Conservation (phyloP, 2,329 filamentous ascomycete species). For the Coniochaeta pulveracea region DNA sequence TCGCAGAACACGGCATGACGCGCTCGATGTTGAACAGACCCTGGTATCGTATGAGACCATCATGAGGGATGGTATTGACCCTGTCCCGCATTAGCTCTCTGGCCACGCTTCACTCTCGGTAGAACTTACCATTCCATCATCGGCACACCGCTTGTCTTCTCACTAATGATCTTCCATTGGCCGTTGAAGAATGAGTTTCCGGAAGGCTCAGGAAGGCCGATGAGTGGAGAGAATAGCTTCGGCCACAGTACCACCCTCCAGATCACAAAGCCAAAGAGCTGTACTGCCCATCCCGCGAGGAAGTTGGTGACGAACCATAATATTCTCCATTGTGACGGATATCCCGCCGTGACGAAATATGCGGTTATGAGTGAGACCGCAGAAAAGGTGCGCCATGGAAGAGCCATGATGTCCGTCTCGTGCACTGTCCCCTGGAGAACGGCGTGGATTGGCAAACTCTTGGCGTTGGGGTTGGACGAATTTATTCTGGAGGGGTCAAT, state of each 20-base stretch:
- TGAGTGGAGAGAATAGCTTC: constrained; percentile 35
- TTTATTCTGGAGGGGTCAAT: no score
- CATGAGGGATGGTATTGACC: constrained; percentile 50
- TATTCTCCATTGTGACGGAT: constrained; percentile 20
- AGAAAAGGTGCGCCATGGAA: constrained; percentile 17
- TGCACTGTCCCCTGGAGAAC: no score
- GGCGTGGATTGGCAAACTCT: no score
- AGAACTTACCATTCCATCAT: constrained; percentile 33
- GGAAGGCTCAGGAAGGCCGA: constrained; percentile 31
- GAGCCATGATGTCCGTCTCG: constrained; percentile 11
- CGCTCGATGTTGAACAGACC: constrained; percentile 51
- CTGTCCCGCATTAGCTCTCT: constrained; percentile 23
- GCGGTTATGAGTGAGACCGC: constrained; percentile 18
- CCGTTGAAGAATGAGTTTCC: constrained; percentile 34
- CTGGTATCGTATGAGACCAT: constrained; percentile 59
- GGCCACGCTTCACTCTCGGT: constrained; percentile 19
- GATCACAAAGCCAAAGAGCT: constrained; percentile 22
- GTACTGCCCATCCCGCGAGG: constrained; percentile 20
- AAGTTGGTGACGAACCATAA: constrained; percentile 22
- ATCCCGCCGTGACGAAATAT: constrained; percentile 20
- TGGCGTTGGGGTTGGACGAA: no score
- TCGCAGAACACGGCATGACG: constrained; percentile 48
- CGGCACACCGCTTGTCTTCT: constrained; percentile 28
- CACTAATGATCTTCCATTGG: constrained; percentile 29
- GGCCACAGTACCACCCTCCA: constrained; percentile 37